Conservation (phyloP, 495 filamentous ascomycete genomes). For the Choiromyces venosus region DNA sequence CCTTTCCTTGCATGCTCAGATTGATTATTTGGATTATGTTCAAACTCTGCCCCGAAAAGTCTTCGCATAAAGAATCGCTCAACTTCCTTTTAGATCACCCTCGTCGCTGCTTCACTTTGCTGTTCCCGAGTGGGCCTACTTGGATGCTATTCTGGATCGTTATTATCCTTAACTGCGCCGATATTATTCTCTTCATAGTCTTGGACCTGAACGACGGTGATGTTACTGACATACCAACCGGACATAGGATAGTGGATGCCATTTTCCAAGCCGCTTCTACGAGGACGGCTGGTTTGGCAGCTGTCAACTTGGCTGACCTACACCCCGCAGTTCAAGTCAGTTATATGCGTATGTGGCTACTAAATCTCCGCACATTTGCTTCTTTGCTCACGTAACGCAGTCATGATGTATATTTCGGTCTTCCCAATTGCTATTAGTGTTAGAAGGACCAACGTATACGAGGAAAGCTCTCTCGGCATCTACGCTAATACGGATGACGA, state of each 20-base stretch:
- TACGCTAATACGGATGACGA: slow-evolving; percentile 49
- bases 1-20: slow-evolving; percentile 67
- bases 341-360: slow-evolving; percentile 46
- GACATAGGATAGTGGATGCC: slow-evolving; percentile 52
- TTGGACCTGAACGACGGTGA: slow-evolving; percentile 51
- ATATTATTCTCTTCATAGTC: slow-evolving; percentile 57
- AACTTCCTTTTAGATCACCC: slow-evolving; percentile 57
- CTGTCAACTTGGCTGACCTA: slow-evolving; percentile 53
- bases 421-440: slow-evolving; percentile 60
- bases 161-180: slow-evolving; percentile 52
- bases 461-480: slow-evolving; percentile 66
- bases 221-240: slow-evolving; percentile 46
- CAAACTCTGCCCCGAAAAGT: slow-evolving; percentile 49
- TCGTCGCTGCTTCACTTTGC: slow-evolving; percentile 58
- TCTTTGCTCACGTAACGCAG: slow-evolving; percentile 39
- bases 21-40: slow-evolving; percentile 61
- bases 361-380: not conserved
- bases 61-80: slow-evolving; percentile 48
- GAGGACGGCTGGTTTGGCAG: slow-evolving; percentile 56
- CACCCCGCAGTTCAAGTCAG: slow-evolving; percentile 59
- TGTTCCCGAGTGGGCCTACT: slow-evolving; percentile 57
- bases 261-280: slow-evolving; percentile 59
- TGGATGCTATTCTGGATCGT: slow-evolving; percentile 60
- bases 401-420: slow-evolving; percentile 67
- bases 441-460: slow-evolving; percentile 67